These are phyloP conservation scores for Hanseniaspora occidentalis DNA, from an alignment of 805 yeast genomes.

Conservation along the genomic window DNA sequence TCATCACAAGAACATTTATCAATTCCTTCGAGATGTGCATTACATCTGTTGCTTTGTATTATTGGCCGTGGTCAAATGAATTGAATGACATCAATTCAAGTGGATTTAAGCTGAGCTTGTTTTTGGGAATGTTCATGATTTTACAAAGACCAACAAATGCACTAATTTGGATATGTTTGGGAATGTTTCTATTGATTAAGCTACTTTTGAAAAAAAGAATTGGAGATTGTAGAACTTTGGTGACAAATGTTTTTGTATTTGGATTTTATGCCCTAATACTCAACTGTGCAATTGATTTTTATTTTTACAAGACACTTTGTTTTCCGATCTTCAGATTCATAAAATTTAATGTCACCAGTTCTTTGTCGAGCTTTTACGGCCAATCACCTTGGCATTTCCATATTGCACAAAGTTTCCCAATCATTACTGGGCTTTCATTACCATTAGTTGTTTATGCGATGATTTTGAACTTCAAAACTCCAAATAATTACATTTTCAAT, in stretches of 20 bases:
- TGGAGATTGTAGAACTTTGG: slow-evolving; percentile 13
- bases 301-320: slow-evolving; percentile 42
- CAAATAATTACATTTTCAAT: slow-evolving; percentile 4
- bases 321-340: slow-evolving; percentile 61
- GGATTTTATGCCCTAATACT: slow-evolving; percentile 19
- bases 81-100: slow-evolving; percentile 10
- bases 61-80: slow-evolving; percentile 52
- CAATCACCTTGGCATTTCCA: slow-evolving; percentile 77
- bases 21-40: slow-evolving; percentile 69
- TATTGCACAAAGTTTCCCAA: slow-evolving; percentile 68
- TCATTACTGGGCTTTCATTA: slow-evolving; percentile 50
- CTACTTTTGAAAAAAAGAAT: slow-evolving; percentile 8
- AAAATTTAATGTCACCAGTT: slow-evolving; percentile 63
- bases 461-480: slow-evolving; percentile 10
- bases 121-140: slow-evolving; percentile 49
- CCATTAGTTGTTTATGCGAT: slow-evolving; percentile 47
- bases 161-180: slow-evolving; percentile 61
- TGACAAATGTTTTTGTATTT: slow-evolving; percentile 9
- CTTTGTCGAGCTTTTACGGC: slow-evolving; percentile 77
- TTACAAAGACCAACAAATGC: slow-evolving; percentile 78
- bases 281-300: slow-evolving; percentile 39
- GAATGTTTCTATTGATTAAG: slow-evolving; percentile 23
- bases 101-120: slow-evolving; percentile 27
- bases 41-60: slow-evolving; percentile 51
- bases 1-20: slow-evolving; percentile 72